Percentiles rank a stretch among this genome's conserved stretches.
Evolutionary conservation across 1,139 yeast species (phyloP).

Genomic region (Nadsonia commutata): DNA sequence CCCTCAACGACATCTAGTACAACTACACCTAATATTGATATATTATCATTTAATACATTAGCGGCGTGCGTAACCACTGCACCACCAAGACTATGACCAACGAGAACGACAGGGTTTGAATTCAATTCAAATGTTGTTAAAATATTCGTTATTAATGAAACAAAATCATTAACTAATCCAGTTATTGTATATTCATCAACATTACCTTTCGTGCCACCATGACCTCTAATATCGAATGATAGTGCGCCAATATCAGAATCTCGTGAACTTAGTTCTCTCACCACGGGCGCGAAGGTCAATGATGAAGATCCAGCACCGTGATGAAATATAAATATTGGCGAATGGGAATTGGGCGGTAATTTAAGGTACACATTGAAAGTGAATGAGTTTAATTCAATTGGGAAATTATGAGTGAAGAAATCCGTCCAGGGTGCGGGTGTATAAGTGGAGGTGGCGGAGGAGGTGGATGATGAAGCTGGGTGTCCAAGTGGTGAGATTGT

Average conservation of each 20-base stretch:
- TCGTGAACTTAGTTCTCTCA: constrained; percentile 21
- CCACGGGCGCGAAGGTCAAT: constrained; percentile 52
- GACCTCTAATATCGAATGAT: constrained; percentile 72
- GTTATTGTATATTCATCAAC: constrained; percentile 33
- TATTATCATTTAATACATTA: constrained; percentile 13
- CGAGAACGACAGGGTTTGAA: constrained; percentile 29
- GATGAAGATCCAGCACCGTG: constrained; percentile 96
- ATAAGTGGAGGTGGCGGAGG: too few relatives aligned
- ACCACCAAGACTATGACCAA: constrained; percentile 94
- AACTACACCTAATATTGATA: constrained; percentile 37
- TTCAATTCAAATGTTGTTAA: constrained; percentile 16
- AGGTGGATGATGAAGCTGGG: too few relatives aligned
- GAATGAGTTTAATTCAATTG: too few relatives aligned
- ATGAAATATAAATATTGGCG: constrained; percentile 56
- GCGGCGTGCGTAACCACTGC: constrained; percentile 50
- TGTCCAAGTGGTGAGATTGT: too few relatives aligned
- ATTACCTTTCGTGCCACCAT: constrained; percentile 37
- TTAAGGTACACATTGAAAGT: constrained; percentile 51
- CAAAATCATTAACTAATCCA: constrained; percentile 43
- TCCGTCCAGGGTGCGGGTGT: too few relatives aligned
- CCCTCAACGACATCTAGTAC: constrained; percentile 92
- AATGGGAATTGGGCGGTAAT: constrained; percentile 31
- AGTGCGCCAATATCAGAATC: constrained; percentile 34
- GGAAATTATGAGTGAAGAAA: too few relatives aligned
- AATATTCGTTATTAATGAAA: constrained; percentile 31